Evolutionary conservation across 2,329 filamentous ascomycete genomes (phyloP), one percentile per base, ranked within the genome.

Genomic region (Pseudogymnoascus sp.): DNA sequence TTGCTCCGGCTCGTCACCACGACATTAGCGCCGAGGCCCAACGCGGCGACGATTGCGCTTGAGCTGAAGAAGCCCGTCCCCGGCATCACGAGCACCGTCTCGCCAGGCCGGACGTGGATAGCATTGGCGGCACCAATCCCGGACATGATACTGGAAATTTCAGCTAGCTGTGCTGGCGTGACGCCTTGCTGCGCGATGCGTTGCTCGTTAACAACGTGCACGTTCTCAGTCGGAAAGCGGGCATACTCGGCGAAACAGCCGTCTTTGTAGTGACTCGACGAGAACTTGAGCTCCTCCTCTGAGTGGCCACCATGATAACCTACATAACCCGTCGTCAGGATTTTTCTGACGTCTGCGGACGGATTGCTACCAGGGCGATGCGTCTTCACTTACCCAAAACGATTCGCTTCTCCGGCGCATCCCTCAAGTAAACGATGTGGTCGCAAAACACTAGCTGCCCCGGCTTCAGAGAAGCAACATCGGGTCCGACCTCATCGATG

Each of bases 1-100:
- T 73, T 67, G 67, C 79, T 79, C 13, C 81, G 72, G 0, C 81
- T 80, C 72, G 79, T 75, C 1, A 81, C 81, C 62, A 84, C 70
- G 2, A 83, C 80, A 16, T 72, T 74, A 7, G 80, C 80, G 0
- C 80, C 80, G 76, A 82, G 78, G 0, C 79, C 77, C 1, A 79
- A 62, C 0, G 80, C 80, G 2, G 79, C 72, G 3, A 73, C 65
- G 0, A 82, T 78, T 1, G 75, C 80, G 1, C 75, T 77, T 11
- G 77, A 75, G 2, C 80, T 77, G 67, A 78, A 83, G 0, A 67
- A 67, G 0, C 80, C 80, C 0, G 79, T 82, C 8, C 79, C 80
- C 2, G 80, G 80, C 25, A 70, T 71, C 4, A 82, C 67, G 41
- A 82, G 71, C 5, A 83, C 68, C 0, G 76, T 79, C 67, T 83